These are phyloP conservation scores for Nitzschia sp. DNA, from an alignment of 108 stramenopile species.

Conservation along the genomic window DNA sequence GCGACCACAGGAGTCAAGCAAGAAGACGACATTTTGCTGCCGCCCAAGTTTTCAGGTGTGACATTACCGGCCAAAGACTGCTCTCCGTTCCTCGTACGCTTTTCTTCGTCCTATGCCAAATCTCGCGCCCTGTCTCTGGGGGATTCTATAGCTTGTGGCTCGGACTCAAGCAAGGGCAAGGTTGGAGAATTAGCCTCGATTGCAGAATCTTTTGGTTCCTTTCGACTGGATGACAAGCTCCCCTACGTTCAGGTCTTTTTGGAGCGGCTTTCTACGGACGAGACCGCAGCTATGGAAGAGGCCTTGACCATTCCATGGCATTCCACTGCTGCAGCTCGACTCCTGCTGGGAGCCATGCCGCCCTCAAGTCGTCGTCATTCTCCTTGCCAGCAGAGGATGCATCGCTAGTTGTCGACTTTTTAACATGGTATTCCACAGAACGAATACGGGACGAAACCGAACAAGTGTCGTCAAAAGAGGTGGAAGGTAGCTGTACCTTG, in stretches of 20 bases:
- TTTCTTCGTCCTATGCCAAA: slow-evolving; percentile 45
- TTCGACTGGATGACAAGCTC: slow-evolving; percentile 30
- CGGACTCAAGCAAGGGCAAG: slow-evolving; percentile 9
- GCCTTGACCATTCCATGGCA: not conserved
- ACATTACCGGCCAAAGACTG: slow-evolving; percentile 37
- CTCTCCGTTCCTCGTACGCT: slow-evolving; percentile 57
- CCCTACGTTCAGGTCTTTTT: not conserved
- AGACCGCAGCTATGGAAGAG: not conserved
- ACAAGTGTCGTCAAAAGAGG: not conserved
- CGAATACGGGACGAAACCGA: not conserved
- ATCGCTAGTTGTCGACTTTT: slow-evolving; percentile 4
- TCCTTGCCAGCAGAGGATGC: slow-evolving; percentile 8
- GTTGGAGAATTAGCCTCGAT: not conserved
- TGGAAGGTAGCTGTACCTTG: not conserved
- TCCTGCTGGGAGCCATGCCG: no score
- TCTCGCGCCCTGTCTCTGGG: slow-evolving; percentile 25
- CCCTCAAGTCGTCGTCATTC: not conserved
- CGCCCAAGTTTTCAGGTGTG: slow-evolving; percentile 44
- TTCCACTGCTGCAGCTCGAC: no score
- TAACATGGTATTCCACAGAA: not conserved
- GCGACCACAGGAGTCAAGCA: not conserved
- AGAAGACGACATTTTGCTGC: slow-evolving; percentile 5
- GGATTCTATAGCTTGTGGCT: slow-evolving; percentile 30
- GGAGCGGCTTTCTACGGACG: not conserved
- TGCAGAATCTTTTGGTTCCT: slow-evolving; percentile 1